Conservation (phyloP, 169 alveolate species). For the Perkinsus chesapeaki region DNA sequence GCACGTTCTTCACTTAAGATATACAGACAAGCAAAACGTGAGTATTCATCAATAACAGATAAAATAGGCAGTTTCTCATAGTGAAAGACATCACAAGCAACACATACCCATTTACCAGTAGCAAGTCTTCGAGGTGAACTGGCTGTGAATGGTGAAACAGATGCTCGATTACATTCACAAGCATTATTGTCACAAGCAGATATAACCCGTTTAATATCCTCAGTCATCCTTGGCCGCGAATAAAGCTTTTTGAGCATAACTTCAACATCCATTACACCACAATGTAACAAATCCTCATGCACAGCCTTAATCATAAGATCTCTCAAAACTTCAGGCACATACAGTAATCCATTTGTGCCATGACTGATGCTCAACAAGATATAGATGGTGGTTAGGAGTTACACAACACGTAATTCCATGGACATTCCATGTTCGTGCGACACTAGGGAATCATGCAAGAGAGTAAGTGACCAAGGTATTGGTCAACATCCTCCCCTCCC, state of each 20-base stretch:
- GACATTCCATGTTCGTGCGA: neutral
- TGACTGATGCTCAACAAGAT: neutral
- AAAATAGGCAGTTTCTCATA: neutral
- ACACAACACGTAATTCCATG: neutral
- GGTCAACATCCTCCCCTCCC: neutral
- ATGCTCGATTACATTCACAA: neutral
- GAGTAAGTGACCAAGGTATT: neutral
- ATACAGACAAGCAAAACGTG: neutral
- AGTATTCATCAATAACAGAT: neutral
- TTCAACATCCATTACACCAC: neutral
- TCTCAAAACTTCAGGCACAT: neutral
- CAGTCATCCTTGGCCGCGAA: neutral
- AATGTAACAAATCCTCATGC: neutral
- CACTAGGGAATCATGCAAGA: neutral
- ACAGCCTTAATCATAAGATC: neutral
- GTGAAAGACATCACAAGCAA: neutral
- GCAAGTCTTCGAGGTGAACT: neutral
- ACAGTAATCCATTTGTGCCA: neutral
- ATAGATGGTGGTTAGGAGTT: neutral
- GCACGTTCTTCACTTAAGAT: neutral
- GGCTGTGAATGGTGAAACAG: neutral
- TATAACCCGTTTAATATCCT: neutral
- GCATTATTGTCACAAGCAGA: neutral
- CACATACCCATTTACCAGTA: neutral
- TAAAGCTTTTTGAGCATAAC: neutral